phyloP scores from a whole-genome alignment of 805 yeast genomes.

The Ogataea pini region DNA sequence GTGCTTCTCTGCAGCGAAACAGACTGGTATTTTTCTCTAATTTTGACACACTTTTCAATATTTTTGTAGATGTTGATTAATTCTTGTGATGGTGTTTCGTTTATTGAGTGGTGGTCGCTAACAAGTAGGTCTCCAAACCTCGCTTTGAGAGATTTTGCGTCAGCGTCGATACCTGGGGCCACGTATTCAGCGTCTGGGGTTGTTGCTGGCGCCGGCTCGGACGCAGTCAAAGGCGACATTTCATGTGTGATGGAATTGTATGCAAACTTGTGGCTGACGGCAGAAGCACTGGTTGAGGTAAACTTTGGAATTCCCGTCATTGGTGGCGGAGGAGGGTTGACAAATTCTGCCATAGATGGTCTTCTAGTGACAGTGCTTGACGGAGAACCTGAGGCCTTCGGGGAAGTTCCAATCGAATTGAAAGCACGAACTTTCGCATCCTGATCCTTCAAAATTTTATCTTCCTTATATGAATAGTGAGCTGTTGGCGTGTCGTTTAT shows the following conservation, averaged over 20 bases:
- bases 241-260: constrained; percentile 35
- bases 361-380: constrained; percentile 32
- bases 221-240: constrained; percentile 16
- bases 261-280: constrained; percentile 21
- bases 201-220: not conserved
- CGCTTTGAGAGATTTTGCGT: constrained; percentile 30
- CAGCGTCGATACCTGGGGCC: constrained; percentile 6
- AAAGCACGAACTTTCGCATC: constrained; percentile 67
- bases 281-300: constrained; percentile 7
- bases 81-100: constrained; percentile 67
- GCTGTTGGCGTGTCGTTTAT: constrained; percentile 33
- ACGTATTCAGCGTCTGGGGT: not conserved
- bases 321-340: constrained; percentile 43
- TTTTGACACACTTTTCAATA: constrained; percentile 63
- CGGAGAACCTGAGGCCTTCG: constrained; percentile 30
- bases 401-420: constrained; percentile 42
- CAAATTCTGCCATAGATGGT: constrained; percentile 38
- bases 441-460: constrained; percentile 60
- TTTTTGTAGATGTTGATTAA: constrained; percentile 62
- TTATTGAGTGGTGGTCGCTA: constrained; percentile 48
- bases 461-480: constrained; percentile 67
- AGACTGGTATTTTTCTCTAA: constrained; percentile 74
- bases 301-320: constrained; percentile 23
- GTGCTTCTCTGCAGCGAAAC: constrained; percentile 69
- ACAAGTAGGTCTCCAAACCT: constrained; percentile 49